Conservation (phyloP, 805 yeast species). For the Yamadazyma akitaensis region DNA sequence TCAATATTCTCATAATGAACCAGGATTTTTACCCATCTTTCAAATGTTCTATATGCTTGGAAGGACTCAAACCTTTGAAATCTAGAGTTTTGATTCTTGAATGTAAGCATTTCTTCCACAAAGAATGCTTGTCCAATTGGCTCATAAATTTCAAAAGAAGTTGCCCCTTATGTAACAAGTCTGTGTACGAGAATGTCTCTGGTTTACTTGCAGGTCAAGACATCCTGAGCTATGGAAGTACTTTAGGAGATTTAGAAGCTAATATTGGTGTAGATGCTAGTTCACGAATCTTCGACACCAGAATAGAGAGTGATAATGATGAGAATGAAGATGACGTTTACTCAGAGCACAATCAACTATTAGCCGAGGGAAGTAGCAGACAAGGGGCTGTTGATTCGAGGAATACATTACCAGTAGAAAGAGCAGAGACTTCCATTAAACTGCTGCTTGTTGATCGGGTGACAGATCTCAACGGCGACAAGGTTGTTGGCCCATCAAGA, state of each 20-base stretch:
- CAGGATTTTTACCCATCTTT: conserved; percentile 40
- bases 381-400: background rate
- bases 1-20: conserved; percentile 25
- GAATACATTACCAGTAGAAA: background rate
- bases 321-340: conserved; percentile 10
- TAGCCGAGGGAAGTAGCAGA: background rate
- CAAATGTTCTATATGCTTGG: conserved; percentile 62
- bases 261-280: background rate
- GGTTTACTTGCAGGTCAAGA: conserved; percentile 18
- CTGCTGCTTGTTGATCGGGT: background rate
- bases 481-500: background rate
- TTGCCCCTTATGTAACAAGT: conserved; percentile 57
- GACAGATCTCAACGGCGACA: background rate
- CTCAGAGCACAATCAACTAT: background rate
- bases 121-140: conserved; percentile 58
- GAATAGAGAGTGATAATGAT: background rate
- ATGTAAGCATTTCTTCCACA: conserved; percentile 62
- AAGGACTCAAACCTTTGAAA: conserved; percentile 45
- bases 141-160: conserved; percentile 48
- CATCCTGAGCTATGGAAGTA: conserved; percentile 19
- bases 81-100: conserved; percentile 51
- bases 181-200: conserved; percentile 13
- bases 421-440: background rate
- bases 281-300: background rate
- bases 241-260: conserved; percentile 12